Base-by-base conservation (phyloP, 345 rosid genomes). In the Brassica cretica region DNA sequence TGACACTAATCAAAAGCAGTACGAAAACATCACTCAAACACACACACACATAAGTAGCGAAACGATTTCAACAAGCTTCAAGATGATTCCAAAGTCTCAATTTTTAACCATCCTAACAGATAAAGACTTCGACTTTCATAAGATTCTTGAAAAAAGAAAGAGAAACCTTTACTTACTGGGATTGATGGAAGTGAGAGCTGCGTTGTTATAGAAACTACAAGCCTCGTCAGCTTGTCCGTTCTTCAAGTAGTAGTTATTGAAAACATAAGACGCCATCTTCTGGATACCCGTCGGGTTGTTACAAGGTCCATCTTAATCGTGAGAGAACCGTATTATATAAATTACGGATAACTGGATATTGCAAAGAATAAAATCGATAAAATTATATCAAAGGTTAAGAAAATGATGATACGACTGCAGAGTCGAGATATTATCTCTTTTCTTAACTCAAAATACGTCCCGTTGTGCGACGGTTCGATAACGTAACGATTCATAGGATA, bases 211-310 rank as follows among this genome's bases (percentile, higher is more conserved):
- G 84, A 94, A 92, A 82, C 86, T 85, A 72, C 98, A 94, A 85
- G 97, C 91, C 9, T 84, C 86, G n/a, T 85, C 85, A 1, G 93
- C 89, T 2, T 82, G 60, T 0, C 96, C 92, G 65, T 90, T 89
- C 87, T 91, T 91, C 84, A 85, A 87, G 71, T 90, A 94, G 58
- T 89, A 94, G 64, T 79, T 66, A 49, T 89, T 94, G 80, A 94
- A 94, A 5, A 97, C 97, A 66, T 78, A 90, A 4, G 98, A 92
- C 9, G 97, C 98, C 79, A 92, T 97, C 61, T 84, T 84, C 7
- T 64, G 86, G 18, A 92, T 64, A 2, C 84, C 86, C 72, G 82
- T 81, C 5, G 96, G 97, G 53, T 32, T 83, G 82, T 81, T 87
- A 58, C 98, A 94, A 7, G 76, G 71, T 46, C 96, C 97, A 24